Evolutionary conservation across 2,329 filamentous ascomycete genomes (phyloP).

Genomic region (Phialophora chinensis): DNA sequence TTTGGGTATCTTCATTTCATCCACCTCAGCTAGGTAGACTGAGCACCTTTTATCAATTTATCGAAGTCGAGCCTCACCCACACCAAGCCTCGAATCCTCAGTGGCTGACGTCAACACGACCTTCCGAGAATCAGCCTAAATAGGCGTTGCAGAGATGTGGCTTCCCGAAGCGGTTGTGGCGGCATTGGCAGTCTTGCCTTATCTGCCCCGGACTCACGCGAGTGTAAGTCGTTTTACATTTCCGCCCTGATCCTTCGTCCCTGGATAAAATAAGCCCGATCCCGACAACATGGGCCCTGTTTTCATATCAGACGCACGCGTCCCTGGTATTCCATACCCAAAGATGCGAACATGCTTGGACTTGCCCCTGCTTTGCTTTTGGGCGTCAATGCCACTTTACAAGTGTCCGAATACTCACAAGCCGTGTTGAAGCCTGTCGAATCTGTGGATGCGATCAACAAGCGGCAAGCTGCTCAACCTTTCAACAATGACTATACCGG

Average conservation of each 20-base stretch:
- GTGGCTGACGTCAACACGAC: slow-evolving; percentile 23
- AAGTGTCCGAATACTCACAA: slow-evolving; percentile 33
- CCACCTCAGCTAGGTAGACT: slow-evolving; percentile 1
- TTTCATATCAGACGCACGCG: slow-evolving; percentile 4
- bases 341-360: slow-evolving; percentile 23
- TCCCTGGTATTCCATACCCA: background rate
- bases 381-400: slow-evolving; percentile 28
- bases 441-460: slow-evolving; percentile 28
- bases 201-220: slow-evolving; percentile 25
- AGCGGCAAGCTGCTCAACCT: slow-evolving; percentile 33
- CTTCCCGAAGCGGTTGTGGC: slow-evolving; percentile 28
- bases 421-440: slow-evolving; percentile 33
- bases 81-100: slow-evolving; percentile 3
- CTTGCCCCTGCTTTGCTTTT: slow-evolving; percentile 27
- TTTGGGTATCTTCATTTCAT: background rate
- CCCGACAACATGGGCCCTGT: slow-evolving; percentile 6
- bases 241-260: background rate
- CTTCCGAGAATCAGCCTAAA: slow-evolving; percentile 26
- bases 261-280: slow-evolving; percentile 7
- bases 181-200: slow-evolving; percentile 28
- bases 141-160: slow-evolving; percentile 29
- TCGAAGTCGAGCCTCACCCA: slow-evolving; percentile 4
- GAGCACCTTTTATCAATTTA: background rate
- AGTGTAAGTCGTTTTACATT: slow-evolving; percentile 26
- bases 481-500: slow-evolving; percentile 36